phyloP scores from a whole-genome alignment of 768 basidiomycete species.

The Collybia sp. region DNA sequence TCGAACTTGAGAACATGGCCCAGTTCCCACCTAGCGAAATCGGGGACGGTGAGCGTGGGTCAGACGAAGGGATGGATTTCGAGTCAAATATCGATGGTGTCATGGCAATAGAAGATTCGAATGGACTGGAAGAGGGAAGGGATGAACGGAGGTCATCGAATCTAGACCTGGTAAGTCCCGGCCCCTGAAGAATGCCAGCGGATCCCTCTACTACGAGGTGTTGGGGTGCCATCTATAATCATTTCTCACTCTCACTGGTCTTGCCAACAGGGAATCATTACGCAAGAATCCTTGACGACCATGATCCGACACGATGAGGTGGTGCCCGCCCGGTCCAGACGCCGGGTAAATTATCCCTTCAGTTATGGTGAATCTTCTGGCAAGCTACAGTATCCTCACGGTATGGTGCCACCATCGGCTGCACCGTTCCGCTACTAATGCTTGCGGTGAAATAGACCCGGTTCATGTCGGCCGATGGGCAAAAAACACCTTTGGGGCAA shows the following conservation, averaged over 20 bases:
- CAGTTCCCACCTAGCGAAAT: no score
- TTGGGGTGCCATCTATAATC: neutral
- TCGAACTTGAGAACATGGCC: no score
- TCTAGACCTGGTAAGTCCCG: no score
- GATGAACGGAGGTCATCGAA: constrained; percentile 6
- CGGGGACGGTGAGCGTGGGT: constrained; percentile 3
- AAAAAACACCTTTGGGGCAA: constrained; percentile 49
- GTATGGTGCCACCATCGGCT: constrained; percentile 28
- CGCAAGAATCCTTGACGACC: constrained; percentile 65
- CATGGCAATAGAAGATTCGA: constrained; percentile 1
- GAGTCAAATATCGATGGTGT: constrained; percentile 4
- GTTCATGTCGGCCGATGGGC: constrained; percentile 58
- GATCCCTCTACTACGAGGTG: no score
- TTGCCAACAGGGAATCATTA: constrained; percentile 51
- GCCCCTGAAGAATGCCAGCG: no score
- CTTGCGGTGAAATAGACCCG: constrained; percentile 34
- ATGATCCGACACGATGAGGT: constrained; percentile 77
- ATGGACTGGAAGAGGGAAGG: constrained; percentile 5
- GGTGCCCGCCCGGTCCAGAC: constrained; percentile 50
- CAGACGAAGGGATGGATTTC: constrained; percentile 1
- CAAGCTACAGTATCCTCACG: constrained; percentile 55
- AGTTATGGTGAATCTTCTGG: constrained; percentile 34
- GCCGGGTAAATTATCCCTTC: constrained; percentile 48
- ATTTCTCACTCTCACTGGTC: constrained; percentile 1
- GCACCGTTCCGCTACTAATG: neutral